Base-by-base conservation (phyloP, 176 grass and related monocot species). In the Calamus simplicifolius region DNA sequence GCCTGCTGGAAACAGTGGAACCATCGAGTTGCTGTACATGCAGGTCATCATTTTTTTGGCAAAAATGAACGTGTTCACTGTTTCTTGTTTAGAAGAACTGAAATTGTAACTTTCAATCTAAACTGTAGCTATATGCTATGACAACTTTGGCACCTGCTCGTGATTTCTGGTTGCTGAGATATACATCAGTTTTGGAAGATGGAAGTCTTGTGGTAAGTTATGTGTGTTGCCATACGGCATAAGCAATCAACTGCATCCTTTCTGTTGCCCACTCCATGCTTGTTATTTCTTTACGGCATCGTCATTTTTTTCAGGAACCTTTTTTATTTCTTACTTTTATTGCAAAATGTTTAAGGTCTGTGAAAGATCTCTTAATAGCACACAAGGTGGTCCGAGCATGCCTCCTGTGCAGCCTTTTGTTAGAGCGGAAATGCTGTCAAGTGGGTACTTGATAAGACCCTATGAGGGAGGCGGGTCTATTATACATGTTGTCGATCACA, bases 11-110 rank as follows among this genome's bases (percentile, higher is more conserved):
- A 86, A 52, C 73, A 88, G 70, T 67, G 94, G 79, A 64, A 93
- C 85, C 16, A 81, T 98, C 2, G 94, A 98, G 60, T 76, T 98
- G 21, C 76, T 98, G 17, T 98, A 98, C 76, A 89, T 98, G 94
- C 94, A 98, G 94, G 94, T 92, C 62, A 0, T 0, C 43, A 19
- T 25, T 28, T 19, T 23, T 23, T 19, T 2, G 35, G 35, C 35
- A 7, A 43, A 43, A 43, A 43, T 43, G 8, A 7, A 2, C 0
- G 35, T 12, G 8, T 3, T 7, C 35, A 13, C 35, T 13, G 8
- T 43, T 43, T 43, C 12, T 43, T 29, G 28, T 3, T 43, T 43
- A 5, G 7, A 43, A 43, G 12, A 13, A 43, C 35, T 43, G 35
- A 13, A 43, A 43, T 10, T 43, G 8, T 13, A 26, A 54, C 49